Evolutionary conservation across 2,329 filamentous ascomycete species (phyloP), one percentile per base, ranked within the genome.

Genomic region (Rhynchosporium secalis): DNA sequence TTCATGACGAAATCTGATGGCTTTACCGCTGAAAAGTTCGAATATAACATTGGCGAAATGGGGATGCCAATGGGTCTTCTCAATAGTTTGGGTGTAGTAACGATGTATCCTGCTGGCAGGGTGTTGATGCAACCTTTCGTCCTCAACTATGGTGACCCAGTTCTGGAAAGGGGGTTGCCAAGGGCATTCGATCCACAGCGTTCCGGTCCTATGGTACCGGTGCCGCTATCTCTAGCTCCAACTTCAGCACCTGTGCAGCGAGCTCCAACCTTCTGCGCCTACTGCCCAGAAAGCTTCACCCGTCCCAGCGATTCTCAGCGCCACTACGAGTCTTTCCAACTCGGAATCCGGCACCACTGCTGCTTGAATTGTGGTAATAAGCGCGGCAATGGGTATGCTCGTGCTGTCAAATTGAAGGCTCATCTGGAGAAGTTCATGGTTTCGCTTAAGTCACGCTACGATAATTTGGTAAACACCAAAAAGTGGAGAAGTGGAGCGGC

Each of bases 351-450:
- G 36, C 45, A 65, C 46, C 58, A 67, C 36, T 69, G 65, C 51
- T 15, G 13, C 41, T 62, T 45, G 47, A 10, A 36, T 36, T 69
- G 62, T 20, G 5, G 9, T 45, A 66, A 67, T 49, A 67, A 67
- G 29, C 13, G 56, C 31, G 64, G 65, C 20, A 65, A 67, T 9
- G 65, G 67, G 10, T 69, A 67, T 20, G 63, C 64, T 20, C 65
- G 65, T 52, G 33, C 60, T 13, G 63, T 67, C 55, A 68, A 69
- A 31, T 43, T 69, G 62, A 65, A 54, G 45, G 51, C 58, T 15
- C 65, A 69, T 58, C 62, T 62, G 52, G 54, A 38, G 28, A 69
- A 56, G 66, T 61, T 55, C 67, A 67, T 59, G 65, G 67, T 0
- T 40, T 60, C 58, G 56, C 61, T 63, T 58, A 15, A 58, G 1